Base-by-base conservation (phyloP, 2,329 filamentous ascomycete species). In the Pseudogymnoascus sp. region DNA sequence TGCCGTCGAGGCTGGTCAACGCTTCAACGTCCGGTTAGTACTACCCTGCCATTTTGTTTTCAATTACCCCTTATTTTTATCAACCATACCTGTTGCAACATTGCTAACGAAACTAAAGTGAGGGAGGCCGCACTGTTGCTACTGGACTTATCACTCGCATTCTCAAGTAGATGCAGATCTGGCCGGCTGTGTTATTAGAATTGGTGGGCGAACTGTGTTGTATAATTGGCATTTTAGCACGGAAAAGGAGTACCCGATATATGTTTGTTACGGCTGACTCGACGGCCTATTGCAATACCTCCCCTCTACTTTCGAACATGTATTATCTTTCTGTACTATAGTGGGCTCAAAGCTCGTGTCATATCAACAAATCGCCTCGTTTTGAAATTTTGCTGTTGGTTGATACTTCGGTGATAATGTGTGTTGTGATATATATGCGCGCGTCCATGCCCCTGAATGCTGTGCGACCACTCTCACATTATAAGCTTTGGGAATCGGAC, bases 81-180 rank as follows among this genome's bases (percentile, higher is more conserved):
- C n/a, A n/a, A n/a, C n/a, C n/a, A n/a, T n/a, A n/a, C n/a, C n/a
- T n/a, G n/a, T n/a, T n/a, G n/a, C n/a, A n/a, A n/a, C n/a, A n/a
- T n/a, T n/a, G n/a, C n/a, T n/a, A n/a, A n/a, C n/a, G n/a, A n/a
- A n/a, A n/a, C n/a, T n/a, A n/a, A n/a, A n/a, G n/a, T n/a, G n/a
- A 99, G 83, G 95, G 95, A 81, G 93, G 93, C 72, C 86, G 91
- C 71, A 95, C 90, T 66, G 89, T 95, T 64, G 90, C 90, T 71
- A 95, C 90, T 71, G 90, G 90, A 77, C 81, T 95, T 71, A 83
- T 92, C 71, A 95, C 90, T 69, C 86, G 87, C 72, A 87, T 95
- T 73, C 66, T 84, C 61, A 77, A 78, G 66, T 79, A 79, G 47
- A 57, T 57, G 47, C 26, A 34, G 47, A 57, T 57, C 26, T 3